Evolutionary conservation across 306 rosid genomes (phyloP), one percentile per base, ranked within the genome.

Genomic region (Sesbania bispinosa): DNA sequence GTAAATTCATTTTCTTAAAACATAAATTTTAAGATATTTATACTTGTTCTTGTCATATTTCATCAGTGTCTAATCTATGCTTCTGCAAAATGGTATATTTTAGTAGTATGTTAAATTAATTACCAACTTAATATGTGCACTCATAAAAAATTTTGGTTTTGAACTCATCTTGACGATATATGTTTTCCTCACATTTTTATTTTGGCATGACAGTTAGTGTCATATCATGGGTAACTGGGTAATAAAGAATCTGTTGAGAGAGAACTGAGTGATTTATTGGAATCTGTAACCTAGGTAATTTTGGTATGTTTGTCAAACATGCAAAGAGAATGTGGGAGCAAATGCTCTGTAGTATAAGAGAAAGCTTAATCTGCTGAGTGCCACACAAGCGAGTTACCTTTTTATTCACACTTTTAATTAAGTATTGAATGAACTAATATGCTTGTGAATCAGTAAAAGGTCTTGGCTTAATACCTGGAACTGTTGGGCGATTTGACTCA

Each of bases 401-500:
- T 64, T 62, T 53, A 19, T 58, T 39, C 29, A 14, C 42, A 13
- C 19, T n/a, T 29, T 26, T 70, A n/a, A n/a, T n/a, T n/a, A 53
- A 43, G 67, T 71, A 58, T 45, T 71, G 73, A 62, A 75, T 10
- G 74, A 59, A 69, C 55, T 69, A 45, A 62, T 71, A 16, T 60
- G 14, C 60, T 64, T 83, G 53, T 88, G 67, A 80, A 80, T 57
- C 95, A 89, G 99, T 94, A 33, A 87, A 84, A 39, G 99, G 99
- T 73, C 99, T 94, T 73, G 99, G 95, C 80, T 69, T 94, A 77
- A 89, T 94, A 75, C 96, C 97, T 7, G 99, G 99, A 66, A 88
- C 86, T 67, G 91, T 94, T 85, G 91, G 92, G 69, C 85, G 88
- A 77, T 94, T 94, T 84, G 97, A 94, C 83, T 89, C 96, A 42